Evolutionary conservation across 2,329 filamentous ascomycete species (phyloP), one percentile per base, ranked within the genome.

Genomic region (Calonectria henricotiae): DNA sequence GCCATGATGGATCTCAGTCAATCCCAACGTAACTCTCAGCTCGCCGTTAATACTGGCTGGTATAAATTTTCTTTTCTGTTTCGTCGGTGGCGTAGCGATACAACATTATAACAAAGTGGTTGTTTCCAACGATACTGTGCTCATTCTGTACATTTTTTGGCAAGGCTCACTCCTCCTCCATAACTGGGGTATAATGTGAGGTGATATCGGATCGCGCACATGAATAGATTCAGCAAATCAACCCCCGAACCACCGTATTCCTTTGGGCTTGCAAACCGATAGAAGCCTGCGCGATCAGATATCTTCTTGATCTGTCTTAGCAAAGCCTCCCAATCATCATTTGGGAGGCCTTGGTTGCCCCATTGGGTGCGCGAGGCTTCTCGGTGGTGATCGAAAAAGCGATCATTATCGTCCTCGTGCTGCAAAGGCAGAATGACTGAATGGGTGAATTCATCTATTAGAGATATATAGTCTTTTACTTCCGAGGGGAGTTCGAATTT

Each of bases 131-230:
- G 5, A 74, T 62, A 44, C 72, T 74, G 63, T 74, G 72, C 17
- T 74, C 72, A 15, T 41, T 74, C 47, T 72, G 72, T 5, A 74
- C 37, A 37, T 74, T 70, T 46, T 74, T 74, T 74, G 23, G 72
- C 72, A 6, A 74, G 58, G 20, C 72, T 72, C n/a, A 74, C 63
- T 6, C 72, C 72, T 23, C 72, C 72, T 37, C 72, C 72, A 35
- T 74, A 74, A 17, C 65, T 35, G 1, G 70, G 68, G 49, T 74
- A 68, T 13, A 70, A 70, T 17, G 70, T 47, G 30, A 74, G 64
- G 44, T 71, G 68, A 47, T 72, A 69, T 8, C 72, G 65, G 23
- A 71, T 62, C 13, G 72, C 72, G 35, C 72, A 74, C 72, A 74
- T 74, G 46, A 62, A 69, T 6, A 74, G 47, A 43, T 74, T 74